Conservation (phyloP, 1,284 basidiomycete species). For the Dichomitus squalens region DNA sequence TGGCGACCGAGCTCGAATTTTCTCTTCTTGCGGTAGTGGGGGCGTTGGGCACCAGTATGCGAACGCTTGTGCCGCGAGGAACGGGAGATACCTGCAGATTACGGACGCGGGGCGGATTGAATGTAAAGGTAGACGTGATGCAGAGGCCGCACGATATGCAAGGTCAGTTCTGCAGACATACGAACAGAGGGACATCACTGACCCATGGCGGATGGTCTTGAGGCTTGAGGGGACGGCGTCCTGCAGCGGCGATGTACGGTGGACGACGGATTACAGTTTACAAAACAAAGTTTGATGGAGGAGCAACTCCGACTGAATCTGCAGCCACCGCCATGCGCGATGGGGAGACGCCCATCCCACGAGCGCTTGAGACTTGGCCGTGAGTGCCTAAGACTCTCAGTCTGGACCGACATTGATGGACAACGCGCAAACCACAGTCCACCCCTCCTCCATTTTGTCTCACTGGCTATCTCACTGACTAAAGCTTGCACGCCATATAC, state of each 20-base stretch:
- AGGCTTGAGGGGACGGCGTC: slow-evolving; percentile 35
- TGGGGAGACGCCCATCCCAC: too few species aligned
- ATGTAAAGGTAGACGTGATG: not conserved
- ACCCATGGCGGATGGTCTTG: slow-evolving; percentile 43
- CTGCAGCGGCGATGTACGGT: slow-evolving; percentile 24
- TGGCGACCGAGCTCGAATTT: slow-evolving; percentile 98
- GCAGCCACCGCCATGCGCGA: slow-evolving; percentile 13
- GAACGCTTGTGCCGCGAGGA: slow-evolving; percentile 95
- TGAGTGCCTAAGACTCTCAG: too few species aligned
- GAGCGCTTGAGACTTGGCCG: too few species aligned
- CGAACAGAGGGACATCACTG: slow-evolving; percentile 26
- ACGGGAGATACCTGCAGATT: slow-evolving; percentile 82
- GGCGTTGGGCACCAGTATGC: slow-evolving; percentile 89
- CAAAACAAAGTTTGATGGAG: slow-evolving; percentile 31
- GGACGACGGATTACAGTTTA: slow-evolving; percentile 36
- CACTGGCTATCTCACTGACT: too few species aligned
- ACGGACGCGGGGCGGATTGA: not conserved
- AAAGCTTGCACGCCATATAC: too few species aligned
- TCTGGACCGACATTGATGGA: too few species aligned
- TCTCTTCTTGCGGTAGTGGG: slow-evolving; percentile 98
- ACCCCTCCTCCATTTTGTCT: too few species aligned
- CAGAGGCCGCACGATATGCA: slow-evolving; percentile 2
- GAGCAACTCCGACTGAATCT: slow-evolving; percentile 27
- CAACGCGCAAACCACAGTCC: too few species aligned
- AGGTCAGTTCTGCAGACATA: slow-evolving; percentile 2